Evolutionary conservation across 768 basidiomycete species (phyloP), one percentile per base, ranked within the genome.

Genomic region (Leucosporidium yakuticum): DNA sequence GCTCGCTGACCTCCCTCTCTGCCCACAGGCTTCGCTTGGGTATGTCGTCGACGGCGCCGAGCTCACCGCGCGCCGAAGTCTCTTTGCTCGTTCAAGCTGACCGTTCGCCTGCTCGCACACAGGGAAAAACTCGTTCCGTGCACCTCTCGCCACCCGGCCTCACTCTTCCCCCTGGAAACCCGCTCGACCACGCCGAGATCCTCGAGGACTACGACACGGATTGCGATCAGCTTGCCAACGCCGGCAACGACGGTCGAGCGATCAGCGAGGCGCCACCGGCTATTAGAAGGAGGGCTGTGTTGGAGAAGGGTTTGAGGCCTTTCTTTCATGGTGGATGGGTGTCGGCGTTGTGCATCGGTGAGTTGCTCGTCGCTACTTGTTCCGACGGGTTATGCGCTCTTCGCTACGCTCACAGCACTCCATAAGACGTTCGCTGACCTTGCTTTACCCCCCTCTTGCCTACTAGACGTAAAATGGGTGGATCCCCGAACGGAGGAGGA

Each of bases 201-300:
- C 62, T 69, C 27, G n/a, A 12, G 19, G 69, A 70, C 63, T 56
- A 67, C 60, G 68, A 68, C 27, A 27, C 65, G 23, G 65, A 70
- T 49, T 75, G 75, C 31, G 76, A 77, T 70, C 64, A 67, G 69
- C 69, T 76, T 20, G 77, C 77, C 12, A 75, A 78, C 49, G 73
- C 73, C 4, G 61, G 69, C 25, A 73, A 77, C 64, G 59, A 75
- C 8, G 77, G 77, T 4, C 32, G 54, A 5, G 71, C 73, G 1
- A 61, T 75, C 12, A 60, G 58, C 1, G 67, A 68, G 0, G 76
- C 63, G 12, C n/a, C 63, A 14, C 49, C 21, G 29, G 44, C 29
- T 20, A 58, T 53, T 1, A 53, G 76, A 15, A 55, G 77, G 55
- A 54, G 77, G 25, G 77, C 76, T 4, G 75, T 69, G 12, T 59